phyloP scores from a whole-genome alignment of 208 protist species.

The Trypanosoma avium region DNA sequence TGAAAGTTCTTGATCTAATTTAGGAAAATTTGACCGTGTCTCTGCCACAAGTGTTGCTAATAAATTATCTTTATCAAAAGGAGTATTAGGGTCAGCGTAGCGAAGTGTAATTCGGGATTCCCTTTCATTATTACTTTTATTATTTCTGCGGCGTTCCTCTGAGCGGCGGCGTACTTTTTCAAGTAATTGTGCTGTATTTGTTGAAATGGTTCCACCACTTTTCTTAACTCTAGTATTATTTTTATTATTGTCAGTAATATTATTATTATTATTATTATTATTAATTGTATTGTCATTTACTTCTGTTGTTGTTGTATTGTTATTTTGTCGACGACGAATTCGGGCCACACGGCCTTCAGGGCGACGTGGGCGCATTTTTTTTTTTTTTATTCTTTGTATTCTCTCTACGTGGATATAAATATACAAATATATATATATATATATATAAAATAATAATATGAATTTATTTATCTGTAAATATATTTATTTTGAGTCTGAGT shows the following conservation, averaged over 20 bases:
- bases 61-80: conserved; percentile 74
- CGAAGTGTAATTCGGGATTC: conserved; percentile 46
- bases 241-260: not conserved
- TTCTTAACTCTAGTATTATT: not conserved
- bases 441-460: not conserved
- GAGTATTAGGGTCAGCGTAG: conserved; percentile 30
- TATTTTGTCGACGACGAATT: conserved; percentile 6
- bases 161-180: conserved; percentile 30
- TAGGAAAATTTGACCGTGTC: conserved; percentile 62
- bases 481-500: too few species aligned
- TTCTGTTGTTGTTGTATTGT: not conserved
- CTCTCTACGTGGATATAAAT: not conserved
- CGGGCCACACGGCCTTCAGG: conserved; percentile 4
- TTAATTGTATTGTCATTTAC: not conserved
- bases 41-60: conserved; percentile 58
- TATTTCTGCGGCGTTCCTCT: conserved; percentile 10
- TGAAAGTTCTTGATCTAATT: conserved; percentile 71
- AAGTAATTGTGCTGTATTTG: conserved; percentile 24
- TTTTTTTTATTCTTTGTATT: not conserved
- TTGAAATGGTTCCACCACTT: not conserved
- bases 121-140: conserved; percentile 34
- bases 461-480: too few species aligned
- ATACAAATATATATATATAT: not conserved
- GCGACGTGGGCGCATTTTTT: conserved; percentile 20
- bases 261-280: not conserved